A percentile compares a stretch with the other conserved stretches of the same genome.
These are phyloP conservation scores for Solanum virginianum DNA, from an alignment of 257 asterid species.

Conservation along the genomic window DNA sequence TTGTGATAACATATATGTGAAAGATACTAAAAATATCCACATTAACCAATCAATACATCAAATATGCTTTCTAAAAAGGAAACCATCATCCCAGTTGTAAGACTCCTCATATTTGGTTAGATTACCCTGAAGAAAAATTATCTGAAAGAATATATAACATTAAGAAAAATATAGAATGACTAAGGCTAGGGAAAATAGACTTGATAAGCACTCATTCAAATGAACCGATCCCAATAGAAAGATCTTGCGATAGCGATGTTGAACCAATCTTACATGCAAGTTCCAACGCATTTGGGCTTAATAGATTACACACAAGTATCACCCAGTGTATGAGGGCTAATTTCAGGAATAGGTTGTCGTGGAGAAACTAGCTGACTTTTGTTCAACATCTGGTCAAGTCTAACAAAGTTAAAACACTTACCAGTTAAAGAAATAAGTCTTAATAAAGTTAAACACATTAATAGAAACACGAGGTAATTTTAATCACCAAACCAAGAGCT, in stretches of 20 bases:
- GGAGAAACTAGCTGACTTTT: neutral
- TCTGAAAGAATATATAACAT: neutral
- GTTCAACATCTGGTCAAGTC: neutral
- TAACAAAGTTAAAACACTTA: neutral
- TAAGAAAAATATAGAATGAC: neutral
- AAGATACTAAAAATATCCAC: neutral
- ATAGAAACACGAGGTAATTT: neutral
- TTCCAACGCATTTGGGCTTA: neutral
- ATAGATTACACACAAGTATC: neutral
- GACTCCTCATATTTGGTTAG: neutral
- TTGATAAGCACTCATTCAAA: neutral
- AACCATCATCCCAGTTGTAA: neutral
- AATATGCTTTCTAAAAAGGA: neutral
- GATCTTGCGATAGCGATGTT: neutral
- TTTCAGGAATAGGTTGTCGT: neutral
- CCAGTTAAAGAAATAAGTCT: neutral
- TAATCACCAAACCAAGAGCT: neutral
- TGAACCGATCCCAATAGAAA: neutral
- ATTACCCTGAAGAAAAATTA: neutral
- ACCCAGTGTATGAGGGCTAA: neutral
- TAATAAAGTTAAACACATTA: neutral
- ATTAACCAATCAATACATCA: neutral
- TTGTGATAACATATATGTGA: neutral
- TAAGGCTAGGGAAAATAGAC: neutral
- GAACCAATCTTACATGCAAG: neutral